Evolutionary conservation across 2,329 filamentous ascomycete species (phyloP), one percentile per base, ranked within the genome.

Genomic region (Fusarium zealandicum): DNA sequence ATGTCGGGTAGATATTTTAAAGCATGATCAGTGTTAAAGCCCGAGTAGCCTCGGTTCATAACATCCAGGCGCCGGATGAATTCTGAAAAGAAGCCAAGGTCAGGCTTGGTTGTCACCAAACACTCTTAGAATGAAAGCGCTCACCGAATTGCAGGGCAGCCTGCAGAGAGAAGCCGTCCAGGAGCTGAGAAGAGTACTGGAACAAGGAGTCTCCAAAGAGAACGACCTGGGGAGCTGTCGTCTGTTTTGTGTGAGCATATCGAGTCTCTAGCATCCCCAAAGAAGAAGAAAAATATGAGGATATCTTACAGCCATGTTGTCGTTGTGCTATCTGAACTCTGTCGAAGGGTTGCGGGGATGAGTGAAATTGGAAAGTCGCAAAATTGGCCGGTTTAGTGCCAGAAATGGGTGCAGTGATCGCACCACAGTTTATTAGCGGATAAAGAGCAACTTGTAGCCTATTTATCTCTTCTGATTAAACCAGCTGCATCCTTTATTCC

Each of bases 141-240:
- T 71, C 64, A 92, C 89, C 82, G 63, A 84, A 75, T 70, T 92
- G 86, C 3, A 96, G 77, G 13, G 84, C 86, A 17, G 89, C 83
- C 52, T 87, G 85, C 66, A 96, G 90, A 1, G 83, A 90, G 73
- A 93, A 93, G 13, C 89, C 90, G 51, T 84, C 76, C 10, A 82
- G 74, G 41, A 86, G 78, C 30, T 81, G 78, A 59, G 82, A 83
- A 2, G 86, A 82, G 35, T 82, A 78, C 69, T 98, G 87, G 41
- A 93, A 88, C 57, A 98, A 88, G 27, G 91, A 96, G 76, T 98
- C 95, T 48, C 93, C 93, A 58, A 98, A 90, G 18, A 98, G 84
- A 58, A 98, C 79, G 65, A 93, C 80, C 69, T 93, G 90, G 41
- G 88, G 86, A 67, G 89, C 89, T 1, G 83, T 77, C 33, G 73